Conservation (phyloP, 2,329 filamentous ascomycete genomes). For the Hypocrella siamensis region DNA sequence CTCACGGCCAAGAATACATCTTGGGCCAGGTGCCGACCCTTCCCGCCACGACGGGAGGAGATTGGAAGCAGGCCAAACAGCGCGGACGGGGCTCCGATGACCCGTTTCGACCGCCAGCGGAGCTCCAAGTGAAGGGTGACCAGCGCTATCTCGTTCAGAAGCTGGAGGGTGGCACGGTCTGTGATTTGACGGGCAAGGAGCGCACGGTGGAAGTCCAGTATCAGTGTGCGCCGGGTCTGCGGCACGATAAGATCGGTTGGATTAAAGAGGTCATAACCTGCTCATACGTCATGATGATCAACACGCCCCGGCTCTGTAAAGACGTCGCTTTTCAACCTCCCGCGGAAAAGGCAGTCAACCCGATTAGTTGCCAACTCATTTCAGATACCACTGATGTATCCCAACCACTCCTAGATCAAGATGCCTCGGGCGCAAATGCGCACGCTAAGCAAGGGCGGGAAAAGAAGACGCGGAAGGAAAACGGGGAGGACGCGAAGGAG, state of each 20-base stretch:
- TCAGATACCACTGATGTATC: conserved; percentile 31
- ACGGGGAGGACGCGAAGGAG: conserved; percentile 20
- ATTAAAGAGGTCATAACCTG: conserved; percentile 90
- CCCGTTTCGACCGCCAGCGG: conserved; percentile 29
- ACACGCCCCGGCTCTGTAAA: conserved; percentile 75
- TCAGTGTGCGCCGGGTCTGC: conserved; percentile 61
- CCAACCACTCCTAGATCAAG: conserved; percentile 19
- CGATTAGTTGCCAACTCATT: conserved; percentile 62
- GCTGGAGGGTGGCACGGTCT: conserved; percentile 63
- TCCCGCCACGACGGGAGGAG: conserved; percentile 10
- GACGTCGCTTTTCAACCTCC: conserved; percentile 78
- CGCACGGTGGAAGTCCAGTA: conserved; percentile 74
- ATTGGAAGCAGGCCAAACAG: conserved; percentile 6
- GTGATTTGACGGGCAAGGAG: conserved; percentile 69
- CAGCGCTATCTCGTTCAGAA: conserved; percentile 76
- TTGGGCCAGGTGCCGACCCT: conserved; percentile 42
- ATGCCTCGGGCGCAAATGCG: conserved; percentile 17
- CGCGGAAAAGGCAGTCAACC: conserved; percentile 58
- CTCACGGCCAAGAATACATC: conserved; percentile 58
- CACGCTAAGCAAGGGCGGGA: conserved; percentile 7
- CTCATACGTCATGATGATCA: conserved; percentile 83
- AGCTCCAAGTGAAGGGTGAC: conserved; percentile 68
- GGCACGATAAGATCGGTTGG: conserved; percentile 65
- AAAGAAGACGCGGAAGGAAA: conserved; percentile 6
- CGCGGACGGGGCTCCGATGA: conserved; percentile 7